Evolutionary conservation across 768 basidiomycete genomes (phyloP), one percentile per base, ranked within the genome.

Genomic region (Inosperma sp.): DNA sequence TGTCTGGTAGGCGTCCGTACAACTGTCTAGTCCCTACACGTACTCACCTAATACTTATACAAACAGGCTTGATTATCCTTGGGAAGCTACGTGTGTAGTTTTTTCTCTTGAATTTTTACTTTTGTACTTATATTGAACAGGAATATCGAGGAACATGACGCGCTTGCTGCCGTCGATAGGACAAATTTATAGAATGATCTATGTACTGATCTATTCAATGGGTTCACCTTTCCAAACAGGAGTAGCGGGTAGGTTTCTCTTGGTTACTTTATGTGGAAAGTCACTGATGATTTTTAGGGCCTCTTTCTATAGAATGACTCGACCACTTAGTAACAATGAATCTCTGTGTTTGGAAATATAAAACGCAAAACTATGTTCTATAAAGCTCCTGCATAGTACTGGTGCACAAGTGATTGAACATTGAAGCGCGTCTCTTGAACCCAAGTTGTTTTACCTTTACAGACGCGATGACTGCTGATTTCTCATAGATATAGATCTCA

Each of bases 31-130:
- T 5, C 6, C 10, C 10, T 31, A 13, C 22, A 4, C 14, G 5
- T 39, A 14, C 12, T 12, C 40, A 16, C 29, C 41, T 34, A 30
- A 48, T 16, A 37, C 22, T 45, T 49, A 14, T 59, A 22, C 54
- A 30, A 52, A 31, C 52, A 88, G 86, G 88, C 73, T 89, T 55
- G 85, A 89, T 62, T 90, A 90, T 63, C 88, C 88, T 59, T 90
- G 88, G 88, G 88, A 90, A 72, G 79, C 82, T 19, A 73, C 64
- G 88, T 86, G 61, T 69, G 86, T 10, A 37, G 65, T 16, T 23
- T 13, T 47, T 10, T 36, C 19, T 47, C 8, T 35, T 44, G 4
- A 35, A 17, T 19, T 23, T 23, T 3, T 29, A 3, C n/a, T 12
- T 17, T 45, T n/a, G 40, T 43, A 33, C 14, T 58, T 0, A 50